These are phyloP conservation scores for Cantharellus anzutake DNA, from an alignment of 768 basidiomycete species.

Conservation along the genomic window DNA sequence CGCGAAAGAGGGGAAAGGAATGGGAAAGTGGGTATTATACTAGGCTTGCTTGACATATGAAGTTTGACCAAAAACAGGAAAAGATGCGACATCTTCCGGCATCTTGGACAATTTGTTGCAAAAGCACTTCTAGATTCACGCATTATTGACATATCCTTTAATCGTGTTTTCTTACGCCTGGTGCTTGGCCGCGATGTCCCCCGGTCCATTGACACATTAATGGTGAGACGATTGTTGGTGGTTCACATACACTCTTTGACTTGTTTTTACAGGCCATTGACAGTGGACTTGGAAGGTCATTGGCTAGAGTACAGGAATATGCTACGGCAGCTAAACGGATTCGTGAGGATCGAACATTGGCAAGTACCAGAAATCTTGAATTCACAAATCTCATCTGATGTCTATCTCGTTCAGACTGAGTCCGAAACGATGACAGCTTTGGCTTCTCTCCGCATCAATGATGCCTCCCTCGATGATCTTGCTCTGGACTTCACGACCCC, in stretches of 20 bases:
- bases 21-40: slow-evolving; percentile 10
- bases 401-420: slow-evolving; percentile 10
- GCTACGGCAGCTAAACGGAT: slow-evolving; percentile 25
- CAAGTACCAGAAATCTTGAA: slow-evolving; percentile 9
- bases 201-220: slow-evolving; percentile 62
- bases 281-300: slow-evolving; percentile 63
- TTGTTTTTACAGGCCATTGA: slow-evolving; percentile 48
- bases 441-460: slow-evolving; percentile 34
- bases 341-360: slow-evolving; percentile 20
- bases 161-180: slow-evolving; percentile 85
- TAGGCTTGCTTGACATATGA: neutral
- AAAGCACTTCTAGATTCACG: slow-evolving; percentile 94
- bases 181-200: slow-evolving; percentile 77
- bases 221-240: slow-evolving; percentile 25
- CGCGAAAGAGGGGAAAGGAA: slow-evolving; percentile 2
- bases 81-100: slow-evolving; percentile 66
- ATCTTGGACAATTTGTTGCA: slow-evolving; percentile 90
- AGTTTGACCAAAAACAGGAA: slow-evolving; percentile 29
- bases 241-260: neutral
- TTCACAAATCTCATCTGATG: neutral
- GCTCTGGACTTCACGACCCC: slow-evolving; percentile 93
- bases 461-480: slow-evolving; percentile 62
- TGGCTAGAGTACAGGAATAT: slow-evolving; percentile 50
- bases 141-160: slow-evolving; percentile 90
- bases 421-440: slow-evolving; percentile 13